Evolutionary conservation across 2,329 filamentous ascomycete genomes (phyloP).

Genomic region (Fusarium siculi): DNA sequence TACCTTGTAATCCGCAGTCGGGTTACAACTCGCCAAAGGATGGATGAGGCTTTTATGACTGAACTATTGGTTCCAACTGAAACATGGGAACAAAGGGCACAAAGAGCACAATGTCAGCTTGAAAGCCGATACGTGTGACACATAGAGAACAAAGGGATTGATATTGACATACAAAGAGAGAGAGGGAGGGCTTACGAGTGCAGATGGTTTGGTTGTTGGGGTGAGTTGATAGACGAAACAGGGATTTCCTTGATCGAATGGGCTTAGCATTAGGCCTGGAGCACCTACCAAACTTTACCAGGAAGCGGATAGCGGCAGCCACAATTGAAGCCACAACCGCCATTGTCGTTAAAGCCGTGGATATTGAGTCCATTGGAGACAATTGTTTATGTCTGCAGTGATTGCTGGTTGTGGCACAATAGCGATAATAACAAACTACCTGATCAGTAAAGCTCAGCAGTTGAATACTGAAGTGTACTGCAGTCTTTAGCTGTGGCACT

Average conservation of each 20-base stretch:
- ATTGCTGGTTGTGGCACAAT: background rate
- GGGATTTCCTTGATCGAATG: constrained; percentile 1
- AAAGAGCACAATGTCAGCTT: constrained; percentile 10
- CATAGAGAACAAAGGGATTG: background rate
- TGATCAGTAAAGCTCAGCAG: background rate
- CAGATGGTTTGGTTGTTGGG: constrained; percentile 28
- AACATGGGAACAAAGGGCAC: constrained; percentile 13
- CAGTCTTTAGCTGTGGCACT: constrained; percentile 9
- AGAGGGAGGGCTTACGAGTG: background rate
- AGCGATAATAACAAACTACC: constrained; percentile 7
- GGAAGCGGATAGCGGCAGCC: constrained; percentile 26
- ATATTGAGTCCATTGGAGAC: background rate
- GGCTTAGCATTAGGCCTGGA: background rate
- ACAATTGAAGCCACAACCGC: constrained; percentile 26
- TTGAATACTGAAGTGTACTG: background rate
- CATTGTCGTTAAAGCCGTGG: constrained; percentile 13
- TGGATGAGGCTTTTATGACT: background rate
- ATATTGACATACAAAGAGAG: background rate
- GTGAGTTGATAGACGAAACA: constrained; percentile 12
- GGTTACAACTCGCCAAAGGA: background rate
- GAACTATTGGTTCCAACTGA: background rate
- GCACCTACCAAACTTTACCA: constrained; percentile 9
- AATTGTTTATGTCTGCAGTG: background rate
- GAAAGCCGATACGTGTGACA: background rate
- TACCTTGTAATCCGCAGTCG: constrained; percentile 6